These are phyloP conservation scores for Fragaria ananassa DNA, from an alignment of 306 rosid species.

Conservation along the genomic window DNA sequence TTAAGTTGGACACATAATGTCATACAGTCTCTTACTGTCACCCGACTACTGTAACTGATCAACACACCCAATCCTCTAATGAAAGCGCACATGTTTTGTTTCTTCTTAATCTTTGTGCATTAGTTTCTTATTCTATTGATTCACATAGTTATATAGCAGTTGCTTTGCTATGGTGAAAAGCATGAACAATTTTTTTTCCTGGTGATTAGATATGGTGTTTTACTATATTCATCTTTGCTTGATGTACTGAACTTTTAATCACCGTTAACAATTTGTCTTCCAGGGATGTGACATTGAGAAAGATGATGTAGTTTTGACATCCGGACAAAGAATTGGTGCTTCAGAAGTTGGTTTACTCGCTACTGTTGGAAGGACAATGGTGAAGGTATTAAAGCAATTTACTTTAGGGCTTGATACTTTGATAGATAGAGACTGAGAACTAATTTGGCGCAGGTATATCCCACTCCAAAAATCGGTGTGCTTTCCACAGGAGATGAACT, in stretches of 20 bases:
- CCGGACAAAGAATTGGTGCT: conserved; percentile 81
- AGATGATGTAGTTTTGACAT: conserved; percentile 56
- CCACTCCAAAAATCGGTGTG: conserved; percentile 65
- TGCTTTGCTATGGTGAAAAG: background rate
- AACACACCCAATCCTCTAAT: background rate
- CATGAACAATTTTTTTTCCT: background rate
- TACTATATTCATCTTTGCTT: background rate
- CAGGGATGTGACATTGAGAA: conserved; percentile 80
- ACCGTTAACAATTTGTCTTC: conserved; percentile 23
- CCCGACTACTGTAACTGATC: background rate
- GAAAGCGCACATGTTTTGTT: background rate
- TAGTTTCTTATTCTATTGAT: background rate
- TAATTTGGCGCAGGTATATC: conserved; percentile 59
- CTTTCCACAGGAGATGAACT: conserved; percentile 97
- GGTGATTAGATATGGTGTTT: background rate
- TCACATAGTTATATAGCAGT: background rate
- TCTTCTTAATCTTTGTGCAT: background rate
- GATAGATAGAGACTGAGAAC: conserved; percentile 4
- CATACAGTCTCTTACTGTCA: background rate
- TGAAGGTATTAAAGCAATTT: conserved; percentile 52
- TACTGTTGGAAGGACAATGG: conserved; percentile 65
- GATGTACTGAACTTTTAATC: background rate
- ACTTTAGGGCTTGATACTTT: conserved; percentile 9
- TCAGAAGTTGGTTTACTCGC: conserved; percentile 97
- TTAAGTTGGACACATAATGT: background rate